Percentiles rank a stretch among this genome's conserved stretches.
These are phyloP conservation scores for Kwoniella pini DNA, from an alignment of 768 basidiomycete species.

Conservation along the genomic window DNA sequence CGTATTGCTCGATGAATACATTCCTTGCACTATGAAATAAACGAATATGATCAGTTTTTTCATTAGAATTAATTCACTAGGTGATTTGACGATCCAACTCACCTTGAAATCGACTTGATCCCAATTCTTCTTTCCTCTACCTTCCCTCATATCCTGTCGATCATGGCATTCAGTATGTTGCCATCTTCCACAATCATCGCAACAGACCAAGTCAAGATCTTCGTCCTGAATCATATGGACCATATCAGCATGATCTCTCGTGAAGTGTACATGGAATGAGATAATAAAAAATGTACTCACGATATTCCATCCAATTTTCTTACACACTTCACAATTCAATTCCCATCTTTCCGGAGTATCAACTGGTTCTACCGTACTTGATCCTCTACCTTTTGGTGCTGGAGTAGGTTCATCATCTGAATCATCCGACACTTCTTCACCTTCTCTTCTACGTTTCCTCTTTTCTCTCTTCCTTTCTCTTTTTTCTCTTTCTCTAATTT, in stretches of 20 bases:
- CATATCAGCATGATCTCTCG: slow-evolving; percentile 11
- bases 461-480: slow-evolving; percentile 39
- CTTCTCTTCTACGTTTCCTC: slow-evolving; percentile 38
- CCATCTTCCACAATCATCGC: slow-evolving; percentile 80
- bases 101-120: slow-evolving; percentile 71
- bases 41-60: background rate
- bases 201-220: slow-evolving; percentile 74
- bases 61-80: background rate
- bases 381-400: background rate
- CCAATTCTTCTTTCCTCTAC: slow-evolving; percentile 76
- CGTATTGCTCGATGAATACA: slow-evolving; percentile 37
- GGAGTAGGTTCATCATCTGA: slow-evolving; percentile 16
- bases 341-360: slow-evolving; percentile 81
- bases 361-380: background rate
- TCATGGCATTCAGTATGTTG: slow-evolving; percentile 89
- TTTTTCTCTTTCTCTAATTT: slow-evolving; percentile 40
- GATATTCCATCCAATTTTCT: slow-evolving; percentile 68
- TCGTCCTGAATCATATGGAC: slow-evolving; percentile 65
- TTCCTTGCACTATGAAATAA: slow-evolving; percentile 37
- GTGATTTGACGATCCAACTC: slow-evolving; percentile 4
- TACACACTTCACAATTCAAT: slow-evolving; percentile 84
- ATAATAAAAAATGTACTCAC: too few species aligned
- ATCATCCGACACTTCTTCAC: slow-evolving; percentile 25
- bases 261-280: background rate
- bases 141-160: slow-evolving; percentile 64